Evolutionary conservation across 2,329 filamentous ascomycete species (phyloP).

Genomic region (Aureobasidium vineae): DNA sequence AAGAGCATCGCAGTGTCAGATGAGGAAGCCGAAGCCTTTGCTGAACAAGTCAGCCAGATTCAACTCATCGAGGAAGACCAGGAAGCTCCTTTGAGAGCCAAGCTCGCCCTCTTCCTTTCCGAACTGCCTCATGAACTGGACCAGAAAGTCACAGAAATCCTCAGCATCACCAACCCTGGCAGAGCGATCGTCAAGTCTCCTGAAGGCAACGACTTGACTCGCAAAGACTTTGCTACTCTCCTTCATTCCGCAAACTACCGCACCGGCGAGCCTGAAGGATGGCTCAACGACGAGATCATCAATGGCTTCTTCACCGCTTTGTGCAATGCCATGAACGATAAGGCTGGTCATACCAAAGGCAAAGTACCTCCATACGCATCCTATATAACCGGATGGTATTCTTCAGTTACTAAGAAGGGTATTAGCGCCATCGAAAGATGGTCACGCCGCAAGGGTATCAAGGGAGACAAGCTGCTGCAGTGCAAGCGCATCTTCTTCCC

Average conservation of each 20-base stretch:
- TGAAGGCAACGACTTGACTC: slow-evolving; percentile 47
- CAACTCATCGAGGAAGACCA: slow-evolving; percentile 13
- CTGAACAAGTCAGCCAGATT: slow-evolving; percentile 15
- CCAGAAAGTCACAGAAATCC: slow-evolving; percentile 14
- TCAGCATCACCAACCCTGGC: slow-evolving; percentile 1
- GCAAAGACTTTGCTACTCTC: slow-evolving; percentile 64
- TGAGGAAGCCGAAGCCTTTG: slow-evolving; percentile 8
- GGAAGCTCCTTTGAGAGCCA: slow-evolving; percentile 13
- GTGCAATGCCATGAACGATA: slow-evolving; percentile 55
- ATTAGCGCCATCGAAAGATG: slow-evolving; percentile 53
- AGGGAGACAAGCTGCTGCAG: slow-evolving; percentile 61
- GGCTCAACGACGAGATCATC: slow-evolving; percentile 77
- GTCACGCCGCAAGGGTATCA: slow-evolving; percentile 58
- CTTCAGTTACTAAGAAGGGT: slow-evolving; percentile 51
- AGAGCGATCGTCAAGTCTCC: slow-evolving; percentile 36
- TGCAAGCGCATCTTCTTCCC: slow-evolving; percentile 68
- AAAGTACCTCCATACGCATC: slow-evolving; percentile 57
- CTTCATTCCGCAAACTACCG: slow-evolving; percentile 39
- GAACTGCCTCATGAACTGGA: slow-evolving; percentile 12
- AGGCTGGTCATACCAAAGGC: slow-evolving; percentile 53
- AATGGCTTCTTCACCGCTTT: slow-evolving; percentile 64
- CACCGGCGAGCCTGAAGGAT: slow-evolving; percentile 50
- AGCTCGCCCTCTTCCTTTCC: slow-evolving; percentile 11
- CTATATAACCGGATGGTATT: slow-evolving; percentile 66
- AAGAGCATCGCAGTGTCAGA: slow-evolving; percentile 9